Percentiles rank a stretch among this genome's conserved stretches.
phyloP scores from a whole-genome alignment of 2,329 filamentous ascomycete species.

The Didymosphaeria variabile region DNA sequence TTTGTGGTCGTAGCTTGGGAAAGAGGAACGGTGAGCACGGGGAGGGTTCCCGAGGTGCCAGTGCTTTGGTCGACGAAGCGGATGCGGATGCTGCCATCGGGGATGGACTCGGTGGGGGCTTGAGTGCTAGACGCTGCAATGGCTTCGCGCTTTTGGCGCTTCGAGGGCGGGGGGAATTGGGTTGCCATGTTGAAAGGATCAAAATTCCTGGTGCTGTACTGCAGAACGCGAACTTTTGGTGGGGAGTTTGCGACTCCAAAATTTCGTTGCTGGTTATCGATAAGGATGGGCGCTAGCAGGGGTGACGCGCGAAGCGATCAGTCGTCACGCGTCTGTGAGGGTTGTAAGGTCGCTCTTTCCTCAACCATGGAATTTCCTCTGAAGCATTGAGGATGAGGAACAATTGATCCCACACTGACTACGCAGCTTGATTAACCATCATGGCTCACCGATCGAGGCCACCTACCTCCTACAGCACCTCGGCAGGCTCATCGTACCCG shows the following conservation, averaged over 20 bases:
- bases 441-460: constrained; percentile 38
- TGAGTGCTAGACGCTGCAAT: constrained; percentile 76
- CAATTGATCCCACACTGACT: constrained; percentile 32
- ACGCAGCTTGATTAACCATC: constrained; percentile 27
- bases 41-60: constrained; percentile 72
- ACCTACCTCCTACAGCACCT: constrained; percentile 44
- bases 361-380: constrained; percentile 1
- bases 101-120: constrained; percentile 71
- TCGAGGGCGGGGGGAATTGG: constrained; percentile 82
- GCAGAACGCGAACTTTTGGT: background rate
- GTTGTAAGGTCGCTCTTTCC: constrained; percentile 8
- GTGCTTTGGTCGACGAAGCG: constrained; percentile 87
- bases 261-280: constrained; percentile 37
- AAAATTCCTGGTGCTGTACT: no score
- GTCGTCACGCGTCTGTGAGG: background rate
- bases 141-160: constrained; percentile 81
- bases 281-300: constrained; percentile 30
- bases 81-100: constrained; percentile 80
- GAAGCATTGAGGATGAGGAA: constrained; percentile 4
- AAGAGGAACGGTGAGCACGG: constrained; percentile 75
- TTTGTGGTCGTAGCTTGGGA: constrained; percentile 89
- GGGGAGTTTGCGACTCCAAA: constrained; percentile 21
- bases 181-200: constrained; percentile 71
- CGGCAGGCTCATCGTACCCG: constrained; percentile 43
- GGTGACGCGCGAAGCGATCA: constrained; percentile 26